Conservation (phyloP, 2,329 filamentous ascomycete genomes). For the Talaromyces sp. region DNA sequence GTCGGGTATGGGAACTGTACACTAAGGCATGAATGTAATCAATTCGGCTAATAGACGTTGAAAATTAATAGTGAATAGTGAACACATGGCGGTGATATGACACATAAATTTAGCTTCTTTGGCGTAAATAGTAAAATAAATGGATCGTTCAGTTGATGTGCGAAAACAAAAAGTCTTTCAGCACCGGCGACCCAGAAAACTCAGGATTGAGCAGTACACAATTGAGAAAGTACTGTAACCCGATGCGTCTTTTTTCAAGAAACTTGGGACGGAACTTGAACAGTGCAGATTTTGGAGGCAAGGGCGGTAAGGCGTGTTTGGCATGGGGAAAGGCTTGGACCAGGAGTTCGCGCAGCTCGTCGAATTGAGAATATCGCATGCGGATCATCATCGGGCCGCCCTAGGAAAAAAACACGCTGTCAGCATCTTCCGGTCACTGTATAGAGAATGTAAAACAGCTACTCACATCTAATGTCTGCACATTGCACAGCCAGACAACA, state of each 20-base stretch:
- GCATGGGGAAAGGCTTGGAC: constrained; percentile 78
- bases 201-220: constrained; percentile 90
- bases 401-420: constrained; percentile 26
- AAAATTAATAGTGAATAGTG: not conserved
- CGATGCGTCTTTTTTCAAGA: constrained; percentile 74
- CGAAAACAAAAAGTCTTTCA: constrained; percentile 12
- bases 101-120: not conserved
- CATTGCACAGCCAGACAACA: constrained; percentile 86
- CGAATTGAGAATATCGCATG: constrained; percentile 86
- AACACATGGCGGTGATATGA: not conserved
- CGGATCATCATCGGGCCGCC: constrained; percentile 54
- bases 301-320: constrained; percentile 74
- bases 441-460: not conserved
- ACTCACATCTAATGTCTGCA: constrained; percentile 77
- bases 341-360: constrained; percentile 69
- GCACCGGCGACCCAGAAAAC: constrained; percentile 65
- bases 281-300: constrained; percentile 88
- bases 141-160: constrained; percentile 3
- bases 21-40: not conserved
- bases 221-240: constrained; percentile 88
- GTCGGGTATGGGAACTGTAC: not conserved
- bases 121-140: not conserved
- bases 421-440: constrained; percentile 4
- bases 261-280: constrained; percentile 76
- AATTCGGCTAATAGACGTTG: not conserved